phyloP scores from a whole-genome alignment of 257 asterid genomes.

The Paulownia fortunei region DNA sequence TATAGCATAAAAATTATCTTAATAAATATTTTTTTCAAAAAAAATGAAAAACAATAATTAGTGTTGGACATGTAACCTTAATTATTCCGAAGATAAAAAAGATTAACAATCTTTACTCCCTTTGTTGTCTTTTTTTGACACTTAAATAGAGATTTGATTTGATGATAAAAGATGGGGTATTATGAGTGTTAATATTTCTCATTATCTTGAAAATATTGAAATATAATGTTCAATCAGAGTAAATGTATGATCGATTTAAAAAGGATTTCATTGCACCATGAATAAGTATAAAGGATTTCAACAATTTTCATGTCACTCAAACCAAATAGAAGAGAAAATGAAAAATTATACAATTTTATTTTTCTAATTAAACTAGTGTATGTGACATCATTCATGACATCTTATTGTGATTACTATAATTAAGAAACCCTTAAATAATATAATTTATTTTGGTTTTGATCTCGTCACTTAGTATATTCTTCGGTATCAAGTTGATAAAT shows the following conservation, averaged over 20 bases:
- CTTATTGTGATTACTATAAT: background rate
- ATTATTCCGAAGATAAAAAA: background rate
- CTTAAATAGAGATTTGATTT: background rate
- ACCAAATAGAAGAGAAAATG: background rate
- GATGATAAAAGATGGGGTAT: no score
- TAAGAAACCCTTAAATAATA: background rate
- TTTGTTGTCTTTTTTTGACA: background rate
- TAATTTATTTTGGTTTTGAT: background rate
- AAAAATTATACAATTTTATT: no score
- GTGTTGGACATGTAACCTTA: background rate
- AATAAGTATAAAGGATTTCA: background rate
- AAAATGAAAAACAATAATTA: background rate
- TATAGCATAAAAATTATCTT: no score
- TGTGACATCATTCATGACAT: conserved; percentile 33
- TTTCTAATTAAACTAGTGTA: background rate
- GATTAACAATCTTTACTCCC: background rate
- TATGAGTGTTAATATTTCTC: no score
- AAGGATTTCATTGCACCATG: no score
- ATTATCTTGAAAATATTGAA: no score
- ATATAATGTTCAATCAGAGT: no score
- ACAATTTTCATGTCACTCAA: background rate
- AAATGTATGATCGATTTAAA: no score
- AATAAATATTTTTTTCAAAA: no score
- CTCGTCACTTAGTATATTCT: background rate
- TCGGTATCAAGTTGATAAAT: background rate